Base-by-base conservation (phyloP, 306 rosid genomes). In the Sindora glabra region DNA sequence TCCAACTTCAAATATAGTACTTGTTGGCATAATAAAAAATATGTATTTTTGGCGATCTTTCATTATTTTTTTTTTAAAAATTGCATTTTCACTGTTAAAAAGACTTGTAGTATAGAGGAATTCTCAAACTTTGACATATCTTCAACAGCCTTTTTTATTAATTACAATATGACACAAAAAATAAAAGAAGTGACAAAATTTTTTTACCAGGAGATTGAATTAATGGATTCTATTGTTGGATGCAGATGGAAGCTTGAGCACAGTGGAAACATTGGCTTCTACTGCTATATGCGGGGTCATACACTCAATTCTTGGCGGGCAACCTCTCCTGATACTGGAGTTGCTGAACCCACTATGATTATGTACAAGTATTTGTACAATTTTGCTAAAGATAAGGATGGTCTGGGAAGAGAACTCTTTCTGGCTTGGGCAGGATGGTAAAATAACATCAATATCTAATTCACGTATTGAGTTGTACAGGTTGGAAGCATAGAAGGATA, bases 391-490 rank as follows among this genome's bases (percentile, higher is more conserved):
- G 64, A 73, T 36, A 80, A 65, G 54, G 72, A 81, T 0, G 78
- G 77, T 11, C 70, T 92, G 62, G 98, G 98, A 32, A 17, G 13
- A 19, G 56, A 70, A 52, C 85, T 88, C 41, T 92, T 69, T 67
- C 60, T 92, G 71, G 88, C 95, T 54, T 88, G 98, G 98, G 83
- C 76, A 12, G 97, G 89, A 83, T 90, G 97, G 96, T 90, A 74
- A 77, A n/a, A n/a, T 2, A 56, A 3, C 47, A 14, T 33, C 29
- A 23, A n/a, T n/a, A n/a, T n/a, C n/a, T n/a, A n/a, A n/a, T n/a
- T 40, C 23, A 41, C 16, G 8, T 10, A 45, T 2, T 22, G n/a
- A n/a, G n/a, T n/a, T n/a, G 38, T 58, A 15, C 18, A 30, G 6
- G 13, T 32, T 59, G 34, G 0, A 29, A 9, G 34, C 5, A 4